These are phyloP conservation scores for Penicillium verhagenii DNA, from an alignment of 495 filamentous ascomycete genomes.

Conservation along the genomic window DNA sequence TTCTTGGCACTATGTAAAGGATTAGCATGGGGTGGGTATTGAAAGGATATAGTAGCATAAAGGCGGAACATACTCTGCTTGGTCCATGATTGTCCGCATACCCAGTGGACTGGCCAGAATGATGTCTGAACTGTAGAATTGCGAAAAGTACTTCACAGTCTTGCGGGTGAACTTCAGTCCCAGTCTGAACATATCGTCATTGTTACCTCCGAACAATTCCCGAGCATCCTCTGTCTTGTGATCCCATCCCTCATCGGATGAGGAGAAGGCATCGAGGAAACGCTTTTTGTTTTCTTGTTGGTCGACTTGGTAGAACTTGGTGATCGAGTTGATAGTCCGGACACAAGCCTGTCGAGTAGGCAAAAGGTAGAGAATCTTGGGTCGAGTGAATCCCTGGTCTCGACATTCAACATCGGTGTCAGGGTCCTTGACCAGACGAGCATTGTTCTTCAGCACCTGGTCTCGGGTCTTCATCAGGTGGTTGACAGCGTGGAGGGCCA, in stretches of 20 bases:
- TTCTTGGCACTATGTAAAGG: conserved; percentile 58
- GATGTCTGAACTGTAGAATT: conserved; percentile 95
- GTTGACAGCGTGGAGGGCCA: conserved; percentile 83
- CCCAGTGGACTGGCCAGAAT: conserved; percentile 89
- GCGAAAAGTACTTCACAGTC: conserved; percentile 89
- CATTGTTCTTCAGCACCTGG: conserved; percentile 87
- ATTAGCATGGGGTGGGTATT: conserved; percentile 14
- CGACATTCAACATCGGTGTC: conserved; percentile 71
- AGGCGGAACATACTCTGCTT: conserved; percentile 49
- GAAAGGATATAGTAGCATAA: neutral
- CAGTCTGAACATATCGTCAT: conserved; percentile 93
- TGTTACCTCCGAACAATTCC: conserved; percentile 89
- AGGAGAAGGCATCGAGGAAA: conserved; percentile 75
- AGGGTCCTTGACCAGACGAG: conserved; percentile 61
- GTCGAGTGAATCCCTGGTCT: conserved; percentile 94
- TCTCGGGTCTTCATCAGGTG: conserved; percentile 94
- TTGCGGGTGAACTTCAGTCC: conserved; percentile 95
- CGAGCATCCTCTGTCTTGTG: conserved; percentile 84
- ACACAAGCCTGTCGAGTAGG: conserved; percentile 85
- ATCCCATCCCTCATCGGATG: conserved; percentile 59
- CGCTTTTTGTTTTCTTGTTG: conserved; percentile 95
- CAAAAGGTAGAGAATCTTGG: conserved; percentile 85
- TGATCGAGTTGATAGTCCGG: conserved; percentile 70
- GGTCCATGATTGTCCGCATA: conserved; percentile 83
- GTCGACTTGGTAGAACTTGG: conserved; percentile 70